Evolutionary conservation across 441 rosid genomes (phyloP).

Genomic region (Biscutella laevigata): DNA sequence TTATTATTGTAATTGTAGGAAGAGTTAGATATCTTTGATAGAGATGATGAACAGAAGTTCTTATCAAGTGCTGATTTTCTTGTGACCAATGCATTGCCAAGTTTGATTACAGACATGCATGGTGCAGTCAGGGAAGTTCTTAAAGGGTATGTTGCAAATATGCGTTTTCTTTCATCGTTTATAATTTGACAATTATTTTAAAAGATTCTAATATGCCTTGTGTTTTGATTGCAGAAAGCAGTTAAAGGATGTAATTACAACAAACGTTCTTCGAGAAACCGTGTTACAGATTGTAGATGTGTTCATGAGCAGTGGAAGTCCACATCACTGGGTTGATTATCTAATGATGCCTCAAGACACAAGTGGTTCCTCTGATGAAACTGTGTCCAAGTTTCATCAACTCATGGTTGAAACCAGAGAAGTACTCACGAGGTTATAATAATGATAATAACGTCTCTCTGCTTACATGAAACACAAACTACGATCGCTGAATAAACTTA

Average conservation of each 20-base stretch:
- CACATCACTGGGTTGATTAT: slow-evolving; percentile 65
- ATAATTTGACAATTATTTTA: not conserved
- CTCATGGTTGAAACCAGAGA: slow-evolving; percentile 72
- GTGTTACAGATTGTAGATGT: slow-evolving; percentile 53
- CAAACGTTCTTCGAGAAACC: slow-evolving; percentile 43
- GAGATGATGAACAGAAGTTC: slow-evolving; percentile 66
- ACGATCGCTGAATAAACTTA: not conserved
- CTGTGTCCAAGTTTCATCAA: slow-evolving; percentile 51
- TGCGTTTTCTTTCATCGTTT: not conserved
- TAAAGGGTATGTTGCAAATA: slow-evolving; percentile 44
- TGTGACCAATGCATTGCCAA: slow-evolving; percentile 48
- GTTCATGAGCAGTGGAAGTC: slow-evolving; percentile 62
- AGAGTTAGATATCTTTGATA: slow-evolving; percentile 53
- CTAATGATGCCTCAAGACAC: slow-evolving; percentile 54
- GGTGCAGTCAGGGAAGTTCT: slow-evolving; percentile 56
- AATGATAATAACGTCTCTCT: too few species aligned
- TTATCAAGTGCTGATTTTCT: slow-evolving; percentile 77
- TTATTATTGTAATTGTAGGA: too few species aligned
- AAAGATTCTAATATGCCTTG: not conserved
- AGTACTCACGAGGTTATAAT: too few species aligned
- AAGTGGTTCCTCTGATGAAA: slow-evolving; percentile 13
- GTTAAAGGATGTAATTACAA: slow-evolving; percentile 52
- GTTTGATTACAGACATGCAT: slow-evolving; percentile 52
- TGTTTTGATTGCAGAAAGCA: slow-evolving; percentile 52
- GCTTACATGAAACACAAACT: too few species aligned